These are phyloP conservation scores for Xanthoparmelia taractica DNA, from an alignment of 495 filamentous ascomycete species.

Conservation along the genomic window DNA sequence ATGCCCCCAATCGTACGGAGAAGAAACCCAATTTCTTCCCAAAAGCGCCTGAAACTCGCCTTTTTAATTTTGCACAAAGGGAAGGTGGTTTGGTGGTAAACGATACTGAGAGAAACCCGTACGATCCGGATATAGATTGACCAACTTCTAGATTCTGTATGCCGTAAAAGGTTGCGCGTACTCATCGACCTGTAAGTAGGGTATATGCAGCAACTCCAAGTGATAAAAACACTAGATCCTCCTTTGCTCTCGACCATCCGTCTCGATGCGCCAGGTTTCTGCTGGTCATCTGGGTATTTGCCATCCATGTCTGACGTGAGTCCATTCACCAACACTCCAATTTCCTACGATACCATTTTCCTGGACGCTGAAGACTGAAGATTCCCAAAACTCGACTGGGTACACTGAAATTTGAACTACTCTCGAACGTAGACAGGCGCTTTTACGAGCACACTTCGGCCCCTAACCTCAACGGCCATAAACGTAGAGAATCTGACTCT, in stretches of 20 bases:
- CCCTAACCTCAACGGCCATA: conserved; percentile 75
- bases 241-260: neutral
- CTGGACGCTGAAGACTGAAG: neutral
- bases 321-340: neutral
- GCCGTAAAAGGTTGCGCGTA: neutral
- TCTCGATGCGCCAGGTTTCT: neutral
- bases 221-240: neutral
- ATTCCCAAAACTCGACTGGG: neutral
- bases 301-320: neutral
- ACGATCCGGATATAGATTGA: neutral
- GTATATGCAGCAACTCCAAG: neutral
- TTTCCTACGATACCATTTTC: neutral
- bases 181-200: neutral
- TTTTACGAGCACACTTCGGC: conserved; percentile 75
- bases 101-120: neutral
- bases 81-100: neutral
- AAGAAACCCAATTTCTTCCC: neutral
- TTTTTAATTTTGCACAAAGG: neutral
- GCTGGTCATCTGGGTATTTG: conserved; percentile 4
- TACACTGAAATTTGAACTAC: neutral
- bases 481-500: conserved; percentile 79
- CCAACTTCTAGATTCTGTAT: neutral
- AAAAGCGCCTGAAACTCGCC: neutral
- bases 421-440: conserved; percentile 70
- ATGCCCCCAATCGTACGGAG: neutral